Evolutionary conservation across 179 eudicot species (phyloP).

Genomic region (Spergularia azorica): DNA sequence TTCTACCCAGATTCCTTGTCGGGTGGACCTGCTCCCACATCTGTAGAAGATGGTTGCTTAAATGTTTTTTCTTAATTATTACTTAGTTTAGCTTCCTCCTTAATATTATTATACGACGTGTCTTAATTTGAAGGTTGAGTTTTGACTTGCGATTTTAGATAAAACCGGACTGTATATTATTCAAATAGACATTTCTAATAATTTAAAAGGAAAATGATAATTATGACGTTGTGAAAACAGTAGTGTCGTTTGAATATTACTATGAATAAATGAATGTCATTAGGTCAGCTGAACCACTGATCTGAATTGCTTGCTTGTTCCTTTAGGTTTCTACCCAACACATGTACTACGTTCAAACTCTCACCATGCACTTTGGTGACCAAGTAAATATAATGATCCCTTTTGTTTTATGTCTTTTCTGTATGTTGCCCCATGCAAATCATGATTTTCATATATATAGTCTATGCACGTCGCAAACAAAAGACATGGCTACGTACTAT

Average conservation of each 20-base stretch:
- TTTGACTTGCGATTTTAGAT: no score
- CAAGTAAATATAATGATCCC: background rate
- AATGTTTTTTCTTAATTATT: background rate
- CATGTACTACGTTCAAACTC: constrained; percentile 34
- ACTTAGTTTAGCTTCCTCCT: no score
- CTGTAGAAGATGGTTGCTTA: constrained; percentile 21
- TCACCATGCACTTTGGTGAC: background rate
- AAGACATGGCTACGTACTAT: no score
- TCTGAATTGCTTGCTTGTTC: constrained; percentile 45
- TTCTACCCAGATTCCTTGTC: constrained; percentile 49
- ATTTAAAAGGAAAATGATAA: constrained; percentile 24
- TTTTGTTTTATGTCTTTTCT: background rate
- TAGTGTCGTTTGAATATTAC: background rate
- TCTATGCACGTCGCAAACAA: no score
- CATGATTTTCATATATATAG: no score
- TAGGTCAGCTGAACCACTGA: constrained; percentile 64
- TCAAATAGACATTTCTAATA: background rate
- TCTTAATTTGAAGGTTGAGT: no score
- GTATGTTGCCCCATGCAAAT: constrained; percentile 15
- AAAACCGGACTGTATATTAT: no score
- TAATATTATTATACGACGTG: no score
- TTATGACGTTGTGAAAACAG: constrained; percentile 37
- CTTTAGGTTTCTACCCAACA: constrained; percentile 65
- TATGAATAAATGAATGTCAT: constrained; percentile 24
- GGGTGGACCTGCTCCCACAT: constrained; percentile 44